Base-by-base conservation (phyloP, 2,329 filamentous ascomycete species). In the Didymella pomorum region DNA sequence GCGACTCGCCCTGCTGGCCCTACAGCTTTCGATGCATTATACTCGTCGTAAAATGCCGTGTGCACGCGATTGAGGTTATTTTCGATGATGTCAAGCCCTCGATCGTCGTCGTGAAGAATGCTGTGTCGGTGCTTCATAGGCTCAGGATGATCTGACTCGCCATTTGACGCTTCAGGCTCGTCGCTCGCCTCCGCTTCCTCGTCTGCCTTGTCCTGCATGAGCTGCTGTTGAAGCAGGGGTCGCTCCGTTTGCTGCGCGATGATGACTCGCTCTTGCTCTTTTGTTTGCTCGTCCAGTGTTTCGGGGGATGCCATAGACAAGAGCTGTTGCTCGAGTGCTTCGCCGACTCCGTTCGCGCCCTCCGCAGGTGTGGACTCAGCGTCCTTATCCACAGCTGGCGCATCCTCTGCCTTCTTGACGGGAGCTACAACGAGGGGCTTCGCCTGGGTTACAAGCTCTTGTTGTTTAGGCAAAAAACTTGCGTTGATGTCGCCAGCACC, bases 401-500 rank as follows among this genome's bases (percentile, higher is more conserved):
- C 69, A 28, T 56, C 51, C 42, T 71, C 69, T 4, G 48, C 28
- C 39, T 64, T 71, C 23, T 62, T 64, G 23, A 62, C 62, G 1
- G 65, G 58, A 18, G 63, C 46, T n/a, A 58, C 46, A 14, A 58
- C n/a, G 47, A 68, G 68, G 48, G 62, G 59, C 43, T 67, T 71
- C 18, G 61, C 39, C 29, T 70, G 63, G 4, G 68, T 70, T 7
- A 75, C 66, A 21, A 77, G 61, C 58, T 77, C 76, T 45, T 75
- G 71, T 52, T 86, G 87, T 76, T 96, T 96, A 0, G 95, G 95
- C 51, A 99, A 78, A 73, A 98, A 99, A 73, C 92, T 97, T 12
- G 94, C 96, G 80, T 99, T 99, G 82, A 99, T 99, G 77, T 99
- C 95, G 62, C 95, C 95, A 63, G 97, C 97, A 16, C 95, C 95